Evolutionary conservation across 768 basidiomycete genomes (phyloP).

Genomic region (Boletus huronensis): DNA sequence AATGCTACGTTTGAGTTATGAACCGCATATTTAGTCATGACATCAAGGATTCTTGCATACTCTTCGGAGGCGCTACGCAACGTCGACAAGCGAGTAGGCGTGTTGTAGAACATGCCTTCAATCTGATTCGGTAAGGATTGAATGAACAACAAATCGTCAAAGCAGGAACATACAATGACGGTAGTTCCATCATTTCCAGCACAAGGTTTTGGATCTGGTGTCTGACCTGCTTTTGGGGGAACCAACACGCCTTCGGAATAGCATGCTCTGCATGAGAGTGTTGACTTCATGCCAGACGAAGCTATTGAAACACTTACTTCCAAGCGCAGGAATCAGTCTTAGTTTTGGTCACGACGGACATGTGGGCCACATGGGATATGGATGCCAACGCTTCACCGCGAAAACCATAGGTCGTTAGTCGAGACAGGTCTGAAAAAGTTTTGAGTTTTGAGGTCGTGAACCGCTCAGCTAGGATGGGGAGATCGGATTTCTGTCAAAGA

Average conservation of each 20-base stretch:
- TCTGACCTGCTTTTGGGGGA: constrained; percentile 66
- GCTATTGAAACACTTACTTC: constrained; percentile 60
- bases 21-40: constrained; percentile 88
- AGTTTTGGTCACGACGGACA: constrained; percentile 90
- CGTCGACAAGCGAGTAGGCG: constrained; percentile 80
- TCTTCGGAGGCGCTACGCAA: constrained; percentile 86
- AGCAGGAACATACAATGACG: constrained; percentile 56
- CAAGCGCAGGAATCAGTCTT: constrained; percentile 80
- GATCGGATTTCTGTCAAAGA: constrained; percentile 66
- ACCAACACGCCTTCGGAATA: constrained; percentile 78
- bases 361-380: constrained; percentile 88
- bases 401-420: constrained; percentile 91
- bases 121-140: constrained; percentile 50
- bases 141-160: neutral
- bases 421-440: constrained; percentile 79
- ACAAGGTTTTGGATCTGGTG: constrained; percentile 77
- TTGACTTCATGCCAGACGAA: neutral
- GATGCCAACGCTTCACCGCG: constrained; percentile 96
- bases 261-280: constrained; percentile 52
- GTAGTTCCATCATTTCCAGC: constrained; percentile 95
- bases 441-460: constrained; percentile 95
- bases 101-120: constrained; percentile 94
- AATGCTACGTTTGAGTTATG: constrained; percentile 90
- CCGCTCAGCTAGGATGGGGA: constrained; percentile 88
- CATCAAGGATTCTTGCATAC: constrained; percentile 86